A percentile compares a stretch with the other conserved stretches of the same genome.
These are phyloP conservation scores for Fusarium odoratissimum DNA, from an alignment of 2,329 filamentous ascomycete species.

Conservation along the genomic window DNA sequence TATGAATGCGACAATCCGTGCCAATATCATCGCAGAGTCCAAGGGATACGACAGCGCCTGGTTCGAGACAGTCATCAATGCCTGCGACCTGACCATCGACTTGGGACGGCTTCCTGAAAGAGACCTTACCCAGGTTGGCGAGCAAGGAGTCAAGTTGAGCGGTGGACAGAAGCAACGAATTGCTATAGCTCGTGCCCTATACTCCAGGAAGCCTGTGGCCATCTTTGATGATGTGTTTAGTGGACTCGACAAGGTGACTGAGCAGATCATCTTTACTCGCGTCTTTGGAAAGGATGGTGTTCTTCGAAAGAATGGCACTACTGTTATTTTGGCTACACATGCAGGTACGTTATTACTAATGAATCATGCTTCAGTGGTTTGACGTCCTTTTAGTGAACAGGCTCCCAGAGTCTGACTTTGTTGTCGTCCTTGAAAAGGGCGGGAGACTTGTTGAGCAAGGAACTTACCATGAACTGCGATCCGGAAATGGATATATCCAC, in stretches of 20 bases:
- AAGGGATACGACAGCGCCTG: slow-evolving; percentile 46
- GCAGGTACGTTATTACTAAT: slow-evolving; percentile 34
- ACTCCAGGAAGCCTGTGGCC: slow-evolving; percentile 48
- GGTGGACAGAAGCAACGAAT: slow-evolving; percentile 52
- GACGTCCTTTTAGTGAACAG: slow-evolving; percentile 38
- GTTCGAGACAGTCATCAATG: slow-evolving; percentile 48
- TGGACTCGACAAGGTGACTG: slow-evolving; percentile 55
- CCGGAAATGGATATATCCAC: slow-evolving; percentile 52
- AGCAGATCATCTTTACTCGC: slow-evolving; percentile 53
- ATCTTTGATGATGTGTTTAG: slow-evolving; percentile 56
- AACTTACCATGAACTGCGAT: slow-evolving; percentile 52
- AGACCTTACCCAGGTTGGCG: slow-evolving; percentile 45
- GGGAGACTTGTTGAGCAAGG: slow-evolving; percentile 57
- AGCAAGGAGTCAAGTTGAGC: slow-evolving; percentile 50
- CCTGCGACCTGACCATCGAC: slow-evolving; percentile 51
- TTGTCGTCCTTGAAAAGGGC: slow-evolving; percentile 56
- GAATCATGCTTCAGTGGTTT: background rate
- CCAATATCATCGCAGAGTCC: slow-evolving; percentile 51
- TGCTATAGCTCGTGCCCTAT: slow-evolving; percentile 50
- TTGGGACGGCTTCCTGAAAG: slow-evolving; percentile 40
- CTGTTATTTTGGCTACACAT: slow-evolving; percentile 51
- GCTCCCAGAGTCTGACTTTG: slow-evolving; percentile 56
- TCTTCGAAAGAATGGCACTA: slow-evolving; percentile 46
- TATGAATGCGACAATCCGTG: slow-evolving; percentile 49
- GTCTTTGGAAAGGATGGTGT: slow-evolving; percentile 54